Evolutionary conservation across 2,329 filamentous ascomycete genomes (phyloP).

Genomic region (Phyllosticta citrichinensis): DNA sequence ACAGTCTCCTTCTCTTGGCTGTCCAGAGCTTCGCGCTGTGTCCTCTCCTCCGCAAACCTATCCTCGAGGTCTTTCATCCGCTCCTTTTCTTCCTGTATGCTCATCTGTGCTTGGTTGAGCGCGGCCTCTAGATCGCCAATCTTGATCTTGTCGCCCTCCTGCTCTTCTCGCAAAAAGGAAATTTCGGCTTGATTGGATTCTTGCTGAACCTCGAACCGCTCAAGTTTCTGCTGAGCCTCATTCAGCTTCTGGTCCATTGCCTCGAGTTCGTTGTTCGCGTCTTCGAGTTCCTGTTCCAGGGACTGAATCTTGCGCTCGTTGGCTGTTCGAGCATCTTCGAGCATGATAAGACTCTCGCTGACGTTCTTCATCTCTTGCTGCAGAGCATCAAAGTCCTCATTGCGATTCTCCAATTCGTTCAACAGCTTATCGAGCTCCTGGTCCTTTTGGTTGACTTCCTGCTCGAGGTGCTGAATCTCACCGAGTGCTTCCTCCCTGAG

Average conservation of each 20-base stretch:
- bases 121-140: conserved; percentile 87
- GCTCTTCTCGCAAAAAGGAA: conserved; percentile 89
- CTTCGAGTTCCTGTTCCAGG: conserved; percentile 71
- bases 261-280: conserved; percentile 79
- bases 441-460: conserved; percentile 61
- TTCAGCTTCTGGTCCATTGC: conserved; percentile 73
- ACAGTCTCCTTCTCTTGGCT: conserved; percentile 89
- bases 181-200: conserved; percentile 91
- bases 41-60: conserved; percentile 67
- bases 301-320: conserved; percentile 71
- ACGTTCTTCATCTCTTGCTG: conserved; percentile 90
- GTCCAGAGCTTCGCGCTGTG: conserved; percentile 78
- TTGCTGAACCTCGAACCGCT: conserved; percentile 79
- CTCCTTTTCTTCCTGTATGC: conserved; percentile 76
- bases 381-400: conserved; percentile 82
- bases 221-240: conserved; percentile 78
- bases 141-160: conserved; percentile 94
- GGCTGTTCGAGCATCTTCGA: conserved; percentile 81
- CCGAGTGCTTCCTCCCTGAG: conserved; percentile 49
- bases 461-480: conserved; percentile 47
- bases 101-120: conserved; percentile 67
- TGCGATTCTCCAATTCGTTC: conserved; percentile 61
- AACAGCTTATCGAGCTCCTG: conserved; percentile 61
- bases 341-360: conserved; percentile 71
- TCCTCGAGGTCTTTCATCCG: conserved; percentile 43